A percentile compares a stretch with the other conserved stretches of the same genome.
Evolutionary conservation across 805 yeast genomes (phyloP).

Genomic region (Kazachstania viticola): DNA sequence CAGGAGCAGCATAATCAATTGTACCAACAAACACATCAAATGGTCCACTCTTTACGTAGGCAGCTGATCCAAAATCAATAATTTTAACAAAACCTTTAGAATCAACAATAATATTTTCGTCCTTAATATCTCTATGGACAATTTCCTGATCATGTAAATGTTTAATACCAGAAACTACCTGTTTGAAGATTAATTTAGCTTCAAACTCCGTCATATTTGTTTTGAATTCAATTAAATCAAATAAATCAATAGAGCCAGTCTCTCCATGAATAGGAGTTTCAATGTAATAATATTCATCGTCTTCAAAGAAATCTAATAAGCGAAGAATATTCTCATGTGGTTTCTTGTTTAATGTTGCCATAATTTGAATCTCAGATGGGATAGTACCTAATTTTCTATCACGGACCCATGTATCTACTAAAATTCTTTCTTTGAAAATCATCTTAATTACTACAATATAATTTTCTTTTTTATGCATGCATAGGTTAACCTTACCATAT

Average conservation of each 20-base stretch:
- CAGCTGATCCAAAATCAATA: conserved; percentile 94
- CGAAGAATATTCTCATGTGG: conserved; percentile 85
- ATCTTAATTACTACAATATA: conserved; percentile 75
- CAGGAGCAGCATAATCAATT: conserved; percentile 95
- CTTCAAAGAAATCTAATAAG: conserved; percentile 86
- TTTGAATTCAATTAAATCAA: conserved; percentile 82
- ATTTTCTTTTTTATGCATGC: conserved; percentile 50
- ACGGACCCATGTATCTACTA: conserved; percentile 96
- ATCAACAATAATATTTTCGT: conserved; percentile 86
- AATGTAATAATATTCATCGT: conserved; percentile 75
- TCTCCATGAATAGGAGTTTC: conserved; percentile 91
- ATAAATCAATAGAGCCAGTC: conserved; percentile 79
- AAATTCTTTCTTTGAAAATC: conserved; percentile 81
- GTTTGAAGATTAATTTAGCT: conserved; percentile 66
- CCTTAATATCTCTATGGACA: conserved; percentile 90
- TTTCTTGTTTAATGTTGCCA: conserved; percentile 63
- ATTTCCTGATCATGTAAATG: conserved; percentile 81
- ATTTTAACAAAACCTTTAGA: conserved; percentile 68
- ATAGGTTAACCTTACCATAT: conserved; percentile 84
- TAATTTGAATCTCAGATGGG: conserved; percentile 90
- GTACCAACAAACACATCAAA: conserved; percentile 97
- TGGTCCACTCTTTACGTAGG: conserved; percentile 82
- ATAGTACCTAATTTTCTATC: conserved; percentile 86
- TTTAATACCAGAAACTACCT: conserved; percentile 63
- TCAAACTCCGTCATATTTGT: conserved; percentile 72